Conservation (phyloP, 148 eudicot species). For the Chenopodium quinoa region DNA sequence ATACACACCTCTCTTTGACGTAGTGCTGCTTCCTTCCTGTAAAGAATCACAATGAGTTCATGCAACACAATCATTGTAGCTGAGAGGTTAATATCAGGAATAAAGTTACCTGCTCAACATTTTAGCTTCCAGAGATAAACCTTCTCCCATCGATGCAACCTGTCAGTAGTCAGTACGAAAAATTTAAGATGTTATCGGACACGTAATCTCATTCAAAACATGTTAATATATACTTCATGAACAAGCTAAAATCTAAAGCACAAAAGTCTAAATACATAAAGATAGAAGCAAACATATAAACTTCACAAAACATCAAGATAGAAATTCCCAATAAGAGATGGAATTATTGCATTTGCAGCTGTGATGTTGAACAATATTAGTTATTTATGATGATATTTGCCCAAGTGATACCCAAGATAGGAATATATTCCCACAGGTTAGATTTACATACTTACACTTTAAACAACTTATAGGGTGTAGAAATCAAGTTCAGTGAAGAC, state of each 20-base stretch:
- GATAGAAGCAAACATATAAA: background rate
- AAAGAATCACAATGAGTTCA: constrained; percentile 24
- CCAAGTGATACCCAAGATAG: background rate
- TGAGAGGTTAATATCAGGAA: constrained; percentile 6
- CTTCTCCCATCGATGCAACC: constrained; percentile 99
- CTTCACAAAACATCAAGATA: background rate
- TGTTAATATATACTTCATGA: background rate
- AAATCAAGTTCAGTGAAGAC: background rate
- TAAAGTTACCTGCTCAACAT: constrained; percentile 73
- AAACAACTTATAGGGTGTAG: background rate
- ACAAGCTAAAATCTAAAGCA: background rate
- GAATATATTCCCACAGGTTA: background rate
- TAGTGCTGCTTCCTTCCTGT: constrained; percentile 97
- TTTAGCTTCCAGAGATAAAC: constrained; percentile 93
- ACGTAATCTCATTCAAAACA: background rate
- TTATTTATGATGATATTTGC: background rate
- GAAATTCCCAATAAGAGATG: background rate
- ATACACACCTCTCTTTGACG: constrained; percentile 89
- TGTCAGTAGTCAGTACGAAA: constrained; percentile 25
- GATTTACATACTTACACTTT: background rate
- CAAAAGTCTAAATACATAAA: background rate
- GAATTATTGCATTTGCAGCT: background rate
- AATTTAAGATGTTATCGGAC: constrained; percentile 5
- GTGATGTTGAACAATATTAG: background rate
- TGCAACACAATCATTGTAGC: constrained; percentile 12